Base-by-base conservation (phyloP, 164 flowering plant genomes). In the Tinospora cordifolia region DNA sequence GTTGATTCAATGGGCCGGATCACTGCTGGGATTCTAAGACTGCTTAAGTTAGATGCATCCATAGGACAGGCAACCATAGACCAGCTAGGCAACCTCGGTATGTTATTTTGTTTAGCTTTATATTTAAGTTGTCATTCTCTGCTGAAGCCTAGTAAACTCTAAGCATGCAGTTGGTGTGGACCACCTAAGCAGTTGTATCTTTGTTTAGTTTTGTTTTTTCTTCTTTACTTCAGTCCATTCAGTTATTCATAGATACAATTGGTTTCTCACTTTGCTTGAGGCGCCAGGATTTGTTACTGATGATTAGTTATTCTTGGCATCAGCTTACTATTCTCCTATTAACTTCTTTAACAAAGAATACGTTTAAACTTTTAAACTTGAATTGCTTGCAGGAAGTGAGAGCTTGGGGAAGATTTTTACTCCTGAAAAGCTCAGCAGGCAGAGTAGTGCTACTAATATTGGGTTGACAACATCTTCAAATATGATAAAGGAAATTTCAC, bases 61-160 rank as follows among this genome's bases (percentile, higher is more conserved):
- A 71, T 92, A 76, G 99, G 99, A 51, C 87, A 85, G 73, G 87
- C 89, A 46, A 81, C 97, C 59, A 80, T 94, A 64, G 82, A 85
- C 78, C 97, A 94, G 78, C 94, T 94, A 27, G 84, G 87, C 85
- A 94, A 88, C 78, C 94, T 94, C 36, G 97, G 98, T 94, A 77
- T 15, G 72, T 69, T 34, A 24, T 44, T 12, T 22, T n/a, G n/a
- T n/a, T n/a, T 41, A 24, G 6, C 10, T 54, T 19, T 44, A 9
- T 44, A 44, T 10, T 44, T 44, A 44, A 54, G 24, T 54, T 54
- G 60, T 10, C 24, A 54, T 5, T 54, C 9, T 25, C 24, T 54
- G 8, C 60, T 54, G 60, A 8, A 22, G 60, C 4, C n/a, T 54
- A 7, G 24, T 8, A 21, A 1, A 0, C 21, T 54, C 60, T 19